Base-by-base conservation (phyloP, 2,329 filamentous ascomycete species). In the Sphaerulina musiva region DNA sequence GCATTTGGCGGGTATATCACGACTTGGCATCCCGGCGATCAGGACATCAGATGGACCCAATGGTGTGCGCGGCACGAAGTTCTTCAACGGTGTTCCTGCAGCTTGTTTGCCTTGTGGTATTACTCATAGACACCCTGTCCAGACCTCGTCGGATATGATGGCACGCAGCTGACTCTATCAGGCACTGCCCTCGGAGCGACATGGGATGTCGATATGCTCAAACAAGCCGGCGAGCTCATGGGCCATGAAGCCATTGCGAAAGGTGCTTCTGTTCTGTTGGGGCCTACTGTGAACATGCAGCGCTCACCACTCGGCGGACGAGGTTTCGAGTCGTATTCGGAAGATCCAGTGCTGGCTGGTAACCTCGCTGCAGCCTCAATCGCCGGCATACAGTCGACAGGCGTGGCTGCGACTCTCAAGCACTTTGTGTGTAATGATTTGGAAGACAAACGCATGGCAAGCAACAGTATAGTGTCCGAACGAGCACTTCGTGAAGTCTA, bases 261-360 rank as follows among this genome's bases (percentile, higher is more conserved):
- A 64, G 86, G 86, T 5, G 84, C 86, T 29, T 79, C 89, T 56
- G 79, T 91, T 34, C 75, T 91, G 4, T 77, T 92, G 7, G 87
- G 84, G 0, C 87, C 87, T 2, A 91, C 87, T 0, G 83, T 90
- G 34, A 90, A 88, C 72, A 85, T 89, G 76, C 88, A 93, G 64
- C 81, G 89, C 12, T 87, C 87, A 47, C 89, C 89, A 0, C 77
- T 93, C 0, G 88, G 88, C n/a, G 89, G 89, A 14, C 80, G 89
- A 56, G 90, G 90, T 59, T 95, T 93, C 62, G 89, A 95, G 70
- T 90, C 87, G 0, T 93, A 90, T 68, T 89, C 86, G 0, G 89
- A 93, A 69, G 89, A 93, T 61, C 88, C 88, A 0, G 79, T 85
- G 8, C 76, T 95, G 4, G 88, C 87, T 87, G 51, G 85, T 3